These are phyloP conservation scores for Taphrina betulina DNA, from an alignment of 1,139 yeast species.

Conservation along the genomic window DNA sequence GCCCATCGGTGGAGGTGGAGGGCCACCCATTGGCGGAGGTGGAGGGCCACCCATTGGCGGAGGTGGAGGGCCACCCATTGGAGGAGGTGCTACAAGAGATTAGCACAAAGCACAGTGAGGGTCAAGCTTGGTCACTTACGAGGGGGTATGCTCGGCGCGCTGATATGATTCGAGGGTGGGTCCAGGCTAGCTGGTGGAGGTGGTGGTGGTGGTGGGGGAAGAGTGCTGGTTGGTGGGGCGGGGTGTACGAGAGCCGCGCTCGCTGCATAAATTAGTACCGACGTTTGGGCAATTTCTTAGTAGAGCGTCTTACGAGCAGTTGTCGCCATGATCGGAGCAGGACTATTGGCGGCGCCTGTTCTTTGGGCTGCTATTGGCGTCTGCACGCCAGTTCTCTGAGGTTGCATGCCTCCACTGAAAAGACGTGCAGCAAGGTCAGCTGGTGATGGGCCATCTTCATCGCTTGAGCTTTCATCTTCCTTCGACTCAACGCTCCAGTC, in stretches of 20 bases:
- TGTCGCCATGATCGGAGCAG: conserved; percentile 48
- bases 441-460: conserved; percentile 31
- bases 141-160: conserved; percentile 35
- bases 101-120: no score
- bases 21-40: conserved; percentile 37
- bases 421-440: conserved; percentile 28
- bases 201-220: conserved; percentile 38
- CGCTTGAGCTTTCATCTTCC: conserved; percentile 22
- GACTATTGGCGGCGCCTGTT: conserved; percentile 42
- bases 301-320: neutral
- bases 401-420: conserved; percentile 27
- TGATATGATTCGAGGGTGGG: no score
- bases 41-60: conserved; percentile 38
- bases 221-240: conserved; percentile 33
- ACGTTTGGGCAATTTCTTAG: neutral
- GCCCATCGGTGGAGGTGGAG: conserved; percentile 39
- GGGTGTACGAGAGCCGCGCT: conserved; percentile 17
- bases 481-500: conserved; percentile 27
- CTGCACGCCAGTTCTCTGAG: conserved; percentile 23
- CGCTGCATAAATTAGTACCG: neutral
- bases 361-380: conserved; percentile 24
- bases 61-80: conserved; percentile 37
- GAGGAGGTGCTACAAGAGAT: conserved; percentile 37
- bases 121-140: conserved; percentile 39
- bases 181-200: conserved; percentile 34